phyloP scores from a whole-genome alignment of 2,329 filamentous ascomycete genomes.

The Talaromyces islandicus region DNA sequence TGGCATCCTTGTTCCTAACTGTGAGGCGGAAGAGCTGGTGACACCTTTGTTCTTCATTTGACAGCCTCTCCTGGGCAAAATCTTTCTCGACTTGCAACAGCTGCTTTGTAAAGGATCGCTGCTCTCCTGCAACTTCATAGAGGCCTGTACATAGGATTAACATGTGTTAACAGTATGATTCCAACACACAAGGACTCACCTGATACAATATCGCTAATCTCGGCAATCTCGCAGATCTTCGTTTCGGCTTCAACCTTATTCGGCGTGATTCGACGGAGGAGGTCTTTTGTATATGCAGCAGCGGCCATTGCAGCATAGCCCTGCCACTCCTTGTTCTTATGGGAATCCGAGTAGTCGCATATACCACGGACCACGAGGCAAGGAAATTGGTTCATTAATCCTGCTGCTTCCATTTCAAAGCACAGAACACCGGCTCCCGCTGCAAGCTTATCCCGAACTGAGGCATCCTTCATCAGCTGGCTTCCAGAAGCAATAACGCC shows the following conservation, averaged over 20 bases:
- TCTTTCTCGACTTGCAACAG: neutral
- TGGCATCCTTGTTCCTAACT: neutral
- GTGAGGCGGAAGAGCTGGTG: slow-evolving; percentile 7
- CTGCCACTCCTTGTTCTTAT: slow-evolving; percentile 23
- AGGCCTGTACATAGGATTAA: neutral
- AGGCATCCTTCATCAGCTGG: slow-evolving; percentile 8
- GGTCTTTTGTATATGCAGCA: slow-evolving; percentile 20
- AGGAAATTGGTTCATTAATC: slow-evolving; percentile 17
- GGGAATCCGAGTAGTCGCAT: slow-evolving; percentile 34
- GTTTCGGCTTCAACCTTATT: no score
- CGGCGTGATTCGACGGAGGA: slow-evolving; percentile 6
- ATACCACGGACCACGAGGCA: slow-evolving; percentile 36
- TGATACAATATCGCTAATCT: no score
- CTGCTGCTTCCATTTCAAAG: slow-evolving; percentile 24
- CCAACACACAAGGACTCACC: no score
- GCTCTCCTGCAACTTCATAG: neutral
- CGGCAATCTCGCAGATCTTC: no score
- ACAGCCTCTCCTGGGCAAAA: neutral
- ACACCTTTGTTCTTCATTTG: slow-evolving; percentile 6
- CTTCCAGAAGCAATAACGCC: slow-evolving; percentile 12
- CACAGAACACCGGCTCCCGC: slow-evolving; percentile 14
- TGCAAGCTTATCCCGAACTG: slow-evolving; percentile 1
- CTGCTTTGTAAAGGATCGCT: neutral
- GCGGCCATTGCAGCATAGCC: slow-evolving; percentile 20
- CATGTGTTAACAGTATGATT: no score